Conservation (phyloP, 1,284 basidiomycete species). For the Pseudozyma hubeiensis region DNA sequence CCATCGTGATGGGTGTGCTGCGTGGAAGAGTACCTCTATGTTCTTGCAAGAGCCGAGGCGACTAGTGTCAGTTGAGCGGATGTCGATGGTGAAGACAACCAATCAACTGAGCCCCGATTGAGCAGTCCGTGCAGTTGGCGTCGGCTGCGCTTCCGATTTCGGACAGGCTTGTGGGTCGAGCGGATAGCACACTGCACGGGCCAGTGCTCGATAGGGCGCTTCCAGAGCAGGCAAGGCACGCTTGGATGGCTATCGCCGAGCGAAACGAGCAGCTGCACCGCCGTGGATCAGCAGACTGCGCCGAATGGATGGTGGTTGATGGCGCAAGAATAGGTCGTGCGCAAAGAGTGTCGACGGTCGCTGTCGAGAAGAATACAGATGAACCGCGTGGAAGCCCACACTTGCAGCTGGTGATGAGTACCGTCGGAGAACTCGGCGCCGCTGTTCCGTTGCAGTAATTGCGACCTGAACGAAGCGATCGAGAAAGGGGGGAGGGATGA, state of each 20-base stretch:
- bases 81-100: neutral
- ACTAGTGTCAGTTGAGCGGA: neutral
- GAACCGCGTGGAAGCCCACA: too few species aligned
- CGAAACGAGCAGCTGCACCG: too few species aligned
- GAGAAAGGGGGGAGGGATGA: neutral
- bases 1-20: slow-evolving; percentile 24
- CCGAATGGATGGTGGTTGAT: neutral
- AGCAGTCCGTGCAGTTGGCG: too few species aligned
- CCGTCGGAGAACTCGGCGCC: neutral
- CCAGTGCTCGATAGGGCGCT: too few species aligned
- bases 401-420: neutral
- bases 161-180: too few species aligned
- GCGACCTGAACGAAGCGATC: neutral
- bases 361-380: neutral
- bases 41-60: neutral
- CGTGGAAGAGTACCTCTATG: slow-evolving; percentile 4
- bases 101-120: too few species aligned
- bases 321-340: slow-evolving; percentile 16
- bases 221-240: too few species aligned
- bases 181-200: too few species aligned
- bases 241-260: too few species aligned
- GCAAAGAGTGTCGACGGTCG: slow-evolving; percentile 17
- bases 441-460: too few species aligned
- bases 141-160: too few species aligned
- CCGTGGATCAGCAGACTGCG: too few species aligned